A percentile compares a stretch with the other conserved stretches of the same genome.
Evolutionary conservation across 83 land plant genomes (phyloP).

Genomic region (Diphasiastrum complanatum): DNA sequence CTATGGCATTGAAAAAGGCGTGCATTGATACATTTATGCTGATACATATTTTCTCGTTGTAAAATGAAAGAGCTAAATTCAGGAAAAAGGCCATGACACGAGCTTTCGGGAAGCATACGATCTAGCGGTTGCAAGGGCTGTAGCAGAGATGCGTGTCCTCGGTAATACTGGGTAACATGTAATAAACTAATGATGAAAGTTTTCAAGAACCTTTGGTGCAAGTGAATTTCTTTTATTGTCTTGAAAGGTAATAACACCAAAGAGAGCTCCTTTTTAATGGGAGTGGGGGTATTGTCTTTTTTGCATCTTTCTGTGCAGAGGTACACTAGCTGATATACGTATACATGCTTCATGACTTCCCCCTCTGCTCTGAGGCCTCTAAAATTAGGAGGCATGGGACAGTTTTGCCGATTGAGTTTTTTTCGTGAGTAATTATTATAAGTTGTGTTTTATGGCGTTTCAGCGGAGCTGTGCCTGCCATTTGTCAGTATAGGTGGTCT

Average conservation of each 20-base stretch:
- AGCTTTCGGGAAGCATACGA: slow-evolving; percentile 67
- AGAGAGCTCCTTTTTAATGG: no score
- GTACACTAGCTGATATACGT: no score
- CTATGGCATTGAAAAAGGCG: no score
- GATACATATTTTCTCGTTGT: neutral
- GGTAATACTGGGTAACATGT: slow-evolving; percentile 34
- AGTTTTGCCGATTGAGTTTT: no score
- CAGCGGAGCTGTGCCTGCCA: slow-evolving; percentile 89
- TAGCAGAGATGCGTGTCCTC: slow-evolving; percentile 87
- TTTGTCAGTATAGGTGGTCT: slow-evolving; percentile 83
- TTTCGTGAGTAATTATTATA: no score
- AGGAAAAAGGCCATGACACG: slow-evolving; percentile 62
- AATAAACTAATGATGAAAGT: neutral
- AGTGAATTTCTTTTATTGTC: neutral
- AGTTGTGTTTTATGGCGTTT: slow-evolving; percentile 15
- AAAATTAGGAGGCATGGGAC: no score
- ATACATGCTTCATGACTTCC: no score
- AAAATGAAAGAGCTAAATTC: slow-evolving; percentile 16
- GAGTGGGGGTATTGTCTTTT: no score
- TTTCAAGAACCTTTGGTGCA: slow-evolving; percentile 8
- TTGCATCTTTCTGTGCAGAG: no score
- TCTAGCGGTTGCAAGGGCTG: slow-evolving; percentile 92
- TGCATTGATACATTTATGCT: neutral
- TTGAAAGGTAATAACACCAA: no score
- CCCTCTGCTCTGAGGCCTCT: no score